These are phyloP conservation scores for Pisolithus thermaeus DNA, from an alignment of 1,284 basidiomycete species.

Conservation along the genomic window DNA sequence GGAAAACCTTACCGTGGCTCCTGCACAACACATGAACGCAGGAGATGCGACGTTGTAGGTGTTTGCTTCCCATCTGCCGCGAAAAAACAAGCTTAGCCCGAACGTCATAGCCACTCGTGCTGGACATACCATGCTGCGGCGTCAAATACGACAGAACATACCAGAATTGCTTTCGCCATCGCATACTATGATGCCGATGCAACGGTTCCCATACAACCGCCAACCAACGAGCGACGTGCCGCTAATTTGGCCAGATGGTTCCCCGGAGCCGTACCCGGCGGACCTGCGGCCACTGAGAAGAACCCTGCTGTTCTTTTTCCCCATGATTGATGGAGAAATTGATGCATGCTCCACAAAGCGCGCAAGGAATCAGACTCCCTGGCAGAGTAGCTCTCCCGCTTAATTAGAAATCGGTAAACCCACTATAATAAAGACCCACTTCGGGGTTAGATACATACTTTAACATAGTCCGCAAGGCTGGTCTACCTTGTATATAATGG, in stretches of 20 bases:
- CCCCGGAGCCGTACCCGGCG: slow-evolving; percentile 3
- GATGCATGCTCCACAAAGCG: too few species aligned
- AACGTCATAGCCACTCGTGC: slow-evolving; percentile 1
- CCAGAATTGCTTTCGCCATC: neutral
- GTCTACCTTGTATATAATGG: neutral
- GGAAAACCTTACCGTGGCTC: neutral
- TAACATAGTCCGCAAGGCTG: too few species aligned
- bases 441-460: too few species aligned
- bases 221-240: slow-evolving; percentile 2
- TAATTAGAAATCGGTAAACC: too few species aligned
- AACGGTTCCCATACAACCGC: slow-evolving; percentile 3
- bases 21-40: slow-evolving; percentile 1
- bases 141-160: neutral
- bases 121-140: slow-evolving; percentile 3
- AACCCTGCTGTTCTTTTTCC: slow-evolving; percentile 1
- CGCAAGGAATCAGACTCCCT: too few species aligned
- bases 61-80: neutral
- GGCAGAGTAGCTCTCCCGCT: too few species aligned
- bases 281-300: slow-evolving; percentile 2
- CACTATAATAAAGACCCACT: too few species aligned
- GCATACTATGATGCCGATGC: slow-evolving; percentile 3
- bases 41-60: neutral
- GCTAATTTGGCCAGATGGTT: slow-evolving; percentile 5
- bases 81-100: neutral
- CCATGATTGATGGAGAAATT: too few species aligned